Conservation (phyloP, 2,329 filamentous ascomycete genomes). For the Neofusicoccum laricinum region DNA sequence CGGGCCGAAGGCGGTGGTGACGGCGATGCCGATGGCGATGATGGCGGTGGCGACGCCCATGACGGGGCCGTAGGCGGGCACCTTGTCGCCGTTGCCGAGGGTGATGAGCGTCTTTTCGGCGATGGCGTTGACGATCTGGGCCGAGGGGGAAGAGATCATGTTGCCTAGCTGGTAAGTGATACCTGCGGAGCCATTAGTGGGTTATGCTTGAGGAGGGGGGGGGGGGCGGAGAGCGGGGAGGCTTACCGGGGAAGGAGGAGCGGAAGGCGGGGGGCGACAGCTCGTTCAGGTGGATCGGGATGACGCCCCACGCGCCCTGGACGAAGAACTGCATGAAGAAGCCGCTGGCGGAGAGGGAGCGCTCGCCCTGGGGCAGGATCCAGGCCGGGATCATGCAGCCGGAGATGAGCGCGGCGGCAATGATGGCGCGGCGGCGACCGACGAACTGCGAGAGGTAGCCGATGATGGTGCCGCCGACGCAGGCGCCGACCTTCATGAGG, state of each 20-base stretch:
- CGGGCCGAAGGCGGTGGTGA: slow-evolving; percentile 68
- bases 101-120: slow-evolving; percentile 56
- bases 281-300: slow-evolving; percentile 69
- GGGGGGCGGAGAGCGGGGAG: slow-evolving; percentile 23
- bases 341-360: slow-evolving; percentile 59
- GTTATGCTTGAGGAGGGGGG: slow-evolving; percentile 34
- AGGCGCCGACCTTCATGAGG: slow-evolving; percentile 75
- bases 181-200: slow-evolving; percentile 26
- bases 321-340: slow-evolving; percentile 64
- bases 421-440: slow-evolving; percentile 68
- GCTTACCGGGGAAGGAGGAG: slow-evolving; percentile 60
- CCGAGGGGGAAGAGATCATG: slow-evolving; percentile 68
- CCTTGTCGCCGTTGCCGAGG: slow-evolving; percentile 52
- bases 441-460: slow-evolving; percentile 74
- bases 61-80: slow-evolving; percentile 68
- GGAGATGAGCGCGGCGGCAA: slow-evolving; percentile 59
- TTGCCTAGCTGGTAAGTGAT: slow-evolving; percentile 73
- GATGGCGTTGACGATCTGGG: slow-evolving; percentile 75
- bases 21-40: slow-evolving; percentile 65
- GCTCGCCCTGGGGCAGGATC: slow-evolving; percentile 63
- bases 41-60: slow-evolving; percentile 78
- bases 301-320: slow-evolving; percentile 44
- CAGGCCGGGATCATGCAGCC: slow-evolving; percentile 65
- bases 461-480: slow-evolving; percentile 68
- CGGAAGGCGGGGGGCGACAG: slow-evolving; percentile 68